Percentiles rank a stretch among this genome's conserved stretches.
Evolutionary conservation across 371 early-diverging fungal genomes (phyloP).

Genomic region (Coemansia sp.): DNA sequence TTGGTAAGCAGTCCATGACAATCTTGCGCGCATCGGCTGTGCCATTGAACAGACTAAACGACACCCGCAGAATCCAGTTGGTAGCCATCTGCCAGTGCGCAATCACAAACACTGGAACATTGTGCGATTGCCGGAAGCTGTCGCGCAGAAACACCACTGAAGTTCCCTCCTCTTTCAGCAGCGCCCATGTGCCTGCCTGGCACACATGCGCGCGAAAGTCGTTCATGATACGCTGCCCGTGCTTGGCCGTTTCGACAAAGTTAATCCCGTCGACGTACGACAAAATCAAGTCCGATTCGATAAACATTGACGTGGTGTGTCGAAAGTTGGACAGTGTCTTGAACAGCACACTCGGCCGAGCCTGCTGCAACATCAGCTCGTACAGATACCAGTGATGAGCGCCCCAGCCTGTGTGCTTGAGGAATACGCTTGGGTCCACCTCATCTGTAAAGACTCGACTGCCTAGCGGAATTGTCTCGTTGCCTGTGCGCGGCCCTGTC

Average conservation of each 20-base stretch:
- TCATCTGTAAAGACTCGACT: slow-evolving; percentile 30
- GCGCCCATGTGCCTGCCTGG: slow-evolving; percentile 44
- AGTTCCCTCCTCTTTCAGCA: slow-evolving; percentile 30
- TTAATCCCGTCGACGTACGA: slow-evolving; percentile 39
- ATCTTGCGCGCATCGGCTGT: slow-evolving; percentile 39
- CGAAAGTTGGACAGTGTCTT: slow-evolving; percentile 23
- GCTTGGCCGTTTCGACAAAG: slow-evolving; percentile 35
- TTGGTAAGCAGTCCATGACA: slow-evolving; percentile 39
- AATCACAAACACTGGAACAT: slow-evolving; percentile 38
- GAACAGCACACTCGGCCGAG: slow-evolving; percentile 12
- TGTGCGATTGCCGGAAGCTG: slow-evolving; percentile 33
- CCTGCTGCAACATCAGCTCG: slow-evolving; percentile 23
- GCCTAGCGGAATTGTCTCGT: slow-evolving; percentile 16
- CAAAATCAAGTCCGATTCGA: slow-evolving; percentile 38
- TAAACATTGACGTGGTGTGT: slow-evolving; percentile 41
- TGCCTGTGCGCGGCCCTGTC: slow-evolving; percentile 5
- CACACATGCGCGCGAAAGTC: slow-evolving; percentile 47
- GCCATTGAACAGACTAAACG: slow-evolving; percentile 49
- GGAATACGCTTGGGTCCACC: slow-evolving; percentile 29
- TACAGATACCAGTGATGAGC: slow-evolving; percentile 36
- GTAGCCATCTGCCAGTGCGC: slow-evolving; percentile 50
- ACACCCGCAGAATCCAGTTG: slow-evolving; percentile 49
- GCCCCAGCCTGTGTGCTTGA: slow-evolving; percentile 27
- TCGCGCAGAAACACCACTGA: slow-evolving; percentile 51
- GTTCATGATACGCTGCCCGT: slow-evolving; percentile 29